A percentile compares a stretch with the other conserved stretches of the same genome.
phyloP scores from a whole-genome alignment of 192 early-diverging fungal species.

The Radiomyces spectabilis region DNA sequence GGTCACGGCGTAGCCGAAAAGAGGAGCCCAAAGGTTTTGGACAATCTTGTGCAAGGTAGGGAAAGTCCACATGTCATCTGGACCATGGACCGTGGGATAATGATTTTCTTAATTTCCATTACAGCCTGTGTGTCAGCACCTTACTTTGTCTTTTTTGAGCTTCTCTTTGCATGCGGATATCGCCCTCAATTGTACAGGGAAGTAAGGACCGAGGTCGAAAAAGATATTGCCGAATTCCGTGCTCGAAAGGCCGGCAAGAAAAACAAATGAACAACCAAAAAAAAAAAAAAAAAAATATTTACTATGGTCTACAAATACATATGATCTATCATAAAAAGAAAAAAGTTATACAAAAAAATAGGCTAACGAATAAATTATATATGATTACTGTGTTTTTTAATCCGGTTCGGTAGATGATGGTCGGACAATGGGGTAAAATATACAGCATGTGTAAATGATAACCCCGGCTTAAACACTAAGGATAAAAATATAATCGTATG shows the following conservation, averaged over 20 bases:
- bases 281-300: background rate
- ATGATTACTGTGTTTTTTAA: too few relatives aligned
- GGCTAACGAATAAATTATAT: too few relatives aligned
- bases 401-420: too few relatives aligned
- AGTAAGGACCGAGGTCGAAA: conserved; percentile 47
- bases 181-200: conserved; percentile 59
- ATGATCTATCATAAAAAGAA: background rate
- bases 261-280: background rate
- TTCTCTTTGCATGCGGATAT: conserved; percentile 77
- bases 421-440: too few relatives aligned
- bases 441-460: too few relatives aligned
- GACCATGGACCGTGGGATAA: background rate
- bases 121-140: conserved; percentile 86
- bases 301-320: too few relatives aligned
- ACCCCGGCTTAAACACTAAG: too few relatives aligned
- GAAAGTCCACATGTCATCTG: too few relatives aligned
- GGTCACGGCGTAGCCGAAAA: conserved; percentile 85
- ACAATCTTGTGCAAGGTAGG: conserved; percentile 79
- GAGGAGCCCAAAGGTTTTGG: conserved; percentile 78
- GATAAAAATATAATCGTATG: too few relatives aligned
- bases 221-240: conserved; percentile 43
- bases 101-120: background rate
- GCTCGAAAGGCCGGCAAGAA: conserved; percentile 21
- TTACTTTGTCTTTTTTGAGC: conserved; percentile 88
- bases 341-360: background rate